Evolutionary conservation across 331 rosid species (phyloP), one percentile per base, ranked within the genome.

Genomic region (Quercus phellos): DNA sequence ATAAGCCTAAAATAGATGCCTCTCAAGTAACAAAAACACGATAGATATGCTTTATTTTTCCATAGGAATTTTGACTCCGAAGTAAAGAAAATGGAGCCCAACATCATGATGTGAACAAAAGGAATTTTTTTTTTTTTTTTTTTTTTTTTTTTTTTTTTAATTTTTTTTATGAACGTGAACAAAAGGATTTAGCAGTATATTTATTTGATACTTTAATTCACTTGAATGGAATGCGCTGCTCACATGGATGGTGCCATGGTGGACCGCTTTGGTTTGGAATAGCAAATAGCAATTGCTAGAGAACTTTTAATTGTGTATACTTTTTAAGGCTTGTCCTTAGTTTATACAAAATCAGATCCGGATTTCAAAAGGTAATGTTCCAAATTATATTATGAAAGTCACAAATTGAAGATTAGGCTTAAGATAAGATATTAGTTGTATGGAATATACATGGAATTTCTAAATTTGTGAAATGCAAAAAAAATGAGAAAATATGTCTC

Each of bases 261-360:
- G 79, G 82, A 72, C 76, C 83, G 67, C 76, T 32, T 71, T 68
- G 59, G 72, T 70, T 32, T 72, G 30, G 55, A 38, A 38, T 38
- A 8, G 46, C 46, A 7, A 76, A 67, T 19, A 5, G 55, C 74
- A 55, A 55, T 67, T 78, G 72, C 46, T 11, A 2, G 51, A 38
- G 13, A 51, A 80, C 68, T 38, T 70, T 72, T 7, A 74, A 67
- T 42, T 43, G 14, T 29, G 46, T 7, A 38, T 38, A 2, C 46
- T 38, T 38, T 38, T 38, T 2, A 38, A 38, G 43, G 11, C 43
- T 38, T 38, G 46, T 8, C 2, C 46, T 38, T 2, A 38, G 11
- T 38, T 7, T 35, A 35, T 38, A 8, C 46, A 38, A 7, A 11
- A 38, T 38, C 3, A 38, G 46, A 38, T 8, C 12, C 12, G 46